Conservation (phyloP, 345 rosid species). For the Capsella bursapastoris region DNA sequence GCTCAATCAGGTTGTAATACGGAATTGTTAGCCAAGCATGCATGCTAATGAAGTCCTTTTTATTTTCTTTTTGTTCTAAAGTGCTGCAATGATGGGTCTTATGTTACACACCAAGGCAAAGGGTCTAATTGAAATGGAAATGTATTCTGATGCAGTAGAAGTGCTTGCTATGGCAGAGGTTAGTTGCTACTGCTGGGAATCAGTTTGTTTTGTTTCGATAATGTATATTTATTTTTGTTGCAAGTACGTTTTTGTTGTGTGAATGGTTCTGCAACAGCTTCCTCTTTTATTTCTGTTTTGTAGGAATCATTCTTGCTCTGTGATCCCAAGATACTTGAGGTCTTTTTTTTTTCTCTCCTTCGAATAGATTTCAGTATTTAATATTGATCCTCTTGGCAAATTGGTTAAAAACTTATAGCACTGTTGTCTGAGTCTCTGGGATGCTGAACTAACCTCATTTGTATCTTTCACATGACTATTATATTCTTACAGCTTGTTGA, state of each 20-base stretch:
- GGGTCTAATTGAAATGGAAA: slow-evolving; percentile 57
- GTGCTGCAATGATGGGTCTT: slow-evolving; percentile 94
- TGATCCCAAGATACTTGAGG: slow-evolving; percentile 82
- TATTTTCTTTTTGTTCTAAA: slow-evolving; percentile 36
- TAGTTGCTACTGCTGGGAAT: slow-evolving; percentile 34
- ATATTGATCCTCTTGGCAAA: neutral
- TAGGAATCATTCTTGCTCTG: slow-evolving; percentile 95
- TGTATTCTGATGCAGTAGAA: slow-evolving; percentile 82
- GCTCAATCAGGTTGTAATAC: neutral
- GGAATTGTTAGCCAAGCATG: neutral
- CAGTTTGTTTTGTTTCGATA: slow-evolving; percentile 1
- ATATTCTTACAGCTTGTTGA: slow-evolving; percentile 68
- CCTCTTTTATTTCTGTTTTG: slow-evolving; percentile 5
- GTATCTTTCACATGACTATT: slow-evolving; percentile 20
- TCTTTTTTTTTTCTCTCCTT: slow-evolving; percentile 33
- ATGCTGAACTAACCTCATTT: slow-evolving; percentile 8
- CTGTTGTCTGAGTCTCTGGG: slow-evolving; percentile 8
- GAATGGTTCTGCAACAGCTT: neutral
- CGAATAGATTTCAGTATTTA: neutral
- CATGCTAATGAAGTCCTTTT: neutral
- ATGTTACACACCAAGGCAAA: slow-evolving; percentile 88
- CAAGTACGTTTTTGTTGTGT: neutral
- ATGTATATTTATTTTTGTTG: neutral
- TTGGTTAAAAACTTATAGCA: neutral
- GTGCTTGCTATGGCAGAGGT: slow-evolving; percentile 96